A percentile compares a stretch with the other conserved stretches of the same genome.
Evolutionary conservation across 345 rosid species (phyloP).

Genomic region (Brassica rapa): DNA sequence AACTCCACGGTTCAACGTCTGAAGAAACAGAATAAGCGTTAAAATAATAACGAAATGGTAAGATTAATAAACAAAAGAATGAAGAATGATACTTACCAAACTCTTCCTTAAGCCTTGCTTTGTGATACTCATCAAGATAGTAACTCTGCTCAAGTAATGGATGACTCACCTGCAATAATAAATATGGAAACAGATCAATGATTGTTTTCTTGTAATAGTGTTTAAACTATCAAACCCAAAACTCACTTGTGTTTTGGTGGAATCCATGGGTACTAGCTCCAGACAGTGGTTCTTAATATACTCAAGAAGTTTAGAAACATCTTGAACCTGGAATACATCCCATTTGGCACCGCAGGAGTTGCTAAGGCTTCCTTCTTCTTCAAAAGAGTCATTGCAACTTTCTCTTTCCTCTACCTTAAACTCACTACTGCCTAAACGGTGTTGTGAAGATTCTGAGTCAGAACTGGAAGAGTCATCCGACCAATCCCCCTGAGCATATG

Average conservation of each 20-base stretch:
- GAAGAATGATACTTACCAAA: conserved; percentile 55
- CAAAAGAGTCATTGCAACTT: conserved; percentile 27
- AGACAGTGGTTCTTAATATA: conserved; percentile 68
- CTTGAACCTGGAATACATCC: conserved; percentile 92
- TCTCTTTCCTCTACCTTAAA: conserved; percentile 39
- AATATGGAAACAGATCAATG: conserved; percentile 20
- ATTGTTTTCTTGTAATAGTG: conserved; percentile 3
- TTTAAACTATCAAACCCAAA: background rate
- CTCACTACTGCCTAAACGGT: conserved; percentile 11
- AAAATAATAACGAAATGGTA: conserved; percentile 11
- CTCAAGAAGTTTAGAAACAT: conserved; percentile 76
- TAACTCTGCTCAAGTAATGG: conserved; percentile 81
- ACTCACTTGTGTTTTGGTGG: conserved; percentile 58
- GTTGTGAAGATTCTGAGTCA: conserved; percentile 47
- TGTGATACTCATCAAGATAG: conserved; percentile 75
- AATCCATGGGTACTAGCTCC: conserved; percentile 51
- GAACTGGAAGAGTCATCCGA: conserved; percentile 52
- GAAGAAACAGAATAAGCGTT: conserved; percentile 13
- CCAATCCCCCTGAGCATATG: conserved; percentile 40
- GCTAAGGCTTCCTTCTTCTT: conserved; percentile 43
- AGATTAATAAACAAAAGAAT: background rate
- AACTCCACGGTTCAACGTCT: conserved; percentile 95
- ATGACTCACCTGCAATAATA: conserved; percentile 62
- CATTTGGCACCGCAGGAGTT: conserved; percentile 76
- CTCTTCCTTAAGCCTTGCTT: conserved; percentile 82